Percentiles rank a stretch among this genome's conserved stretches.
Evolutionary conservation across 2,329 filamentous ascomycete species (phyloP).

Genomic region (Colletotrichum incanum): DNA sequence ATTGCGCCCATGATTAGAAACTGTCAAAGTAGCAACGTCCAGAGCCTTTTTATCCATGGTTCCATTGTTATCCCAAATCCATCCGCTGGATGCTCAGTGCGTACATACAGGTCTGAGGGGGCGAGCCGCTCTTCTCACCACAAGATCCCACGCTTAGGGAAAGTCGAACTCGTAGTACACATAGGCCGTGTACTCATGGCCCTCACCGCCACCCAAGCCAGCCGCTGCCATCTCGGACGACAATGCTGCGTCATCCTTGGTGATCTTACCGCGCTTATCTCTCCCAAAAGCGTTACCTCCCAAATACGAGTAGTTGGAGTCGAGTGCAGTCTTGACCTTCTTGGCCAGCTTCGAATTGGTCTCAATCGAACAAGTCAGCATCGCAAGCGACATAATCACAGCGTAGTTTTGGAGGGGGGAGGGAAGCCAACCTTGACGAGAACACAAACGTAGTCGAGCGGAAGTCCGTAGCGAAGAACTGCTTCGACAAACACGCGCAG

Average conservation of each 20-base stretch:
- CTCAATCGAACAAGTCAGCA: constrained; percentile 61
- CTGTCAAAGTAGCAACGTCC: constrained; percentile 8
- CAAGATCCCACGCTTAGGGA: constrained; percentile 51
- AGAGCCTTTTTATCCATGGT: constrained; percentile 11
- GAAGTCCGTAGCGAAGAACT: constrained; percentile 94
- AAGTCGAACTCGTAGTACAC: constrained; percentile 98
- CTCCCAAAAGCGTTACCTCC: constrained; percentile 94
- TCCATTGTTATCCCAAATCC: neutral
- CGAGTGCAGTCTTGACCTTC: constrained; percentile 84
- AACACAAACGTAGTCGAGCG: constrained; percentile 89
- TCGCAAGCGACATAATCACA: neutral
- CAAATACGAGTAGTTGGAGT: constrained; percentile 89
- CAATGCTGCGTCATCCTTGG: constrained; percentile 87
- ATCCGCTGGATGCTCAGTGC: neutral
- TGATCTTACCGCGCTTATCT: constrained; percentile 93
- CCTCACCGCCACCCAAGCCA: constrained; percentile 77
- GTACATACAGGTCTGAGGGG: constrained; percentile 19
- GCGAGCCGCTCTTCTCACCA: neutral
- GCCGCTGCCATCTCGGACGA: constrained; percentile 88
- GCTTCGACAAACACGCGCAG: constrained; percentile 97
- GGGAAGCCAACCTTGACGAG: constrained; percentile 80
- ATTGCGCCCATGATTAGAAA: constrained; percentile 14
- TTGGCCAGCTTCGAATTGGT: constrained; percentile 86
- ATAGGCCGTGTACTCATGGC: constrained; percentile 92
- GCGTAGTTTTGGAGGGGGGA: neutral